Base-by-base conservation (phyloP, 192 early-diverging fungal genomes). In the Paraglomus occultum region DNA sequence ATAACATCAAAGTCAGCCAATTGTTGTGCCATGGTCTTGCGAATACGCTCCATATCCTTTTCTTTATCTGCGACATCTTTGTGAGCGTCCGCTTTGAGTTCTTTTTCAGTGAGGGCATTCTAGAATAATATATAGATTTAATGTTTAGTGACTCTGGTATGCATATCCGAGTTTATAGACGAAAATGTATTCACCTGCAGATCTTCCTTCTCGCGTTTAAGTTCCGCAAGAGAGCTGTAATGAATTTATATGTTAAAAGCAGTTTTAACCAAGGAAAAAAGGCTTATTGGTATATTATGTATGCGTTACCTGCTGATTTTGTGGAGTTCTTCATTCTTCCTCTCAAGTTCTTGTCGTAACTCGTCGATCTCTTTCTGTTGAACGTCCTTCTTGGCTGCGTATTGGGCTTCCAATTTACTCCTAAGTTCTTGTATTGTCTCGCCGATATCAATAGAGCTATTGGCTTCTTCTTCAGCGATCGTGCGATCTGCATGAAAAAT, bases 1-100 rank as follows among this genome's bases (percentile, higher is more conserved):
- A 97, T 97, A 65, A 89, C 88, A 70, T 99, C 97, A 81, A 96
- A 98, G 64, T 99, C 96, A 18, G 88, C 80, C 60, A 97, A 85
- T 72, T 95, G 79, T 77, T 89, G 84, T 11, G 89, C 86, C 88
- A 91, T 90, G 10, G 76, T 81, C 73, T 90, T 89, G 51, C 89
- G 80, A 76, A 95, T 89, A 54, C 87, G 79, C 62, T 92, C 91
- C 73, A 92, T 79, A 53, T 93, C 91, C 58, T 87, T 87, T 75
- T 90, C 90, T 63, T 84, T 84, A 59, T 88, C 86, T 6, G 82
- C 75, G 59, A 80, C 70, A 20, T 80, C 85, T 45, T 77, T 77
- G 59, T 79, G 74, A 39, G 61, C 46, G 40, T 71, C 59, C 8
- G 52, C 47, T 38, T 23, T 42, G 20, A 11, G 0, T 42, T 70